A percentile compares a stretch with the other conserved stretches of the same genome.
Conservation (phyloP, 129 eudicot species). For the Oenanthe sinensis region DNA sequence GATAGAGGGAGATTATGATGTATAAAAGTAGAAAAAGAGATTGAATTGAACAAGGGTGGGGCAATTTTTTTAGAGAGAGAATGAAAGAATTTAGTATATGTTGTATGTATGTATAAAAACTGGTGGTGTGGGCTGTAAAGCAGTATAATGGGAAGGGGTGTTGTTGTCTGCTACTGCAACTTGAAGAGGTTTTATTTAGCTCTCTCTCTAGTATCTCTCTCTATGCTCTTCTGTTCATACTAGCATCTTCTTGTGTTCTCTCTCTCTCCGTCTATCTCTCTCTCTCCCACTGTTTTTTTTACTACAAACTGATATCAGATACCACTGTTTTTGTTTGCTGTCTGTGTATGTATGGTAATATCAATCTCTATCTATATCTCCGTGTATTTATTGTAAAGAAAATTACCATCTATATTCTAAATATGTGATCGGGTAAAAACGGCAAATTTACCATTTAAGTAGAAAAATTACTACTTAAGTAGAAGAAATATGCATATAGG, state of each 20-base stretch:
- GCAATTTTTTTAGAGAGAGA: background rate
- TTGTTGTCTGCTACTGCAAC: constrained; percentile 44
- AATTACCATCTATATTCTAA: background rate
- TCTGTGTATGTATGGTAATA: background rate
- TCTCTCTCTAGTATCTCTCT: background rate
- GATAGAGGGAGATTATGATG: constrained; percentile 1
- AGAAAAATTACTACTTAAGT: background rate
- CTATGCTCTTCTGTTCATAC: background rate
- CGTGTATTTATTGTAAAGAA: background rate
- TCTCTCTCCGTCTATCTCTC: background rate
- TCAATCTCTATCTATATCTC: background rate
- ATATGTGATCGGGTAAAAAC: background rate
- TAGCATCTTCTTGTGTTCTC: background rate
- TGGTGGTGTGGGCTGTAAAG: constrained; percentile 42
- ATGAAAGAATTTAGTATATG: background rate
- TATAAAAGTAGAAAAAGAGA: constrained; percentile 1
- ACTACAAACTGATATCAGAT: background rate
- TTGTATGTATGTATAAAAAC: constrained; percentile 5
- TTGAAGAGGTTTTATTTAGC: constrained; percentile 29
- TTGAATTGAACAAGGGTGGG: constrained; percentile 2
- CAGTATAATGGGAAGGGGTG: constrained; percentile 23
- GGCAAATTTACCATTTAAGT: background rate
- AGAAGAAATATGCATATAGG: background rate
- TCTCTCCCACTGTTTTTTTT: background rate
- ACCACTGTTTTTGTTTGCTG: background rate